Base-by-base conservation (phyloP, 768 basidiomycete genomes). In the Leucosporidium creatinivorum region DNA sequence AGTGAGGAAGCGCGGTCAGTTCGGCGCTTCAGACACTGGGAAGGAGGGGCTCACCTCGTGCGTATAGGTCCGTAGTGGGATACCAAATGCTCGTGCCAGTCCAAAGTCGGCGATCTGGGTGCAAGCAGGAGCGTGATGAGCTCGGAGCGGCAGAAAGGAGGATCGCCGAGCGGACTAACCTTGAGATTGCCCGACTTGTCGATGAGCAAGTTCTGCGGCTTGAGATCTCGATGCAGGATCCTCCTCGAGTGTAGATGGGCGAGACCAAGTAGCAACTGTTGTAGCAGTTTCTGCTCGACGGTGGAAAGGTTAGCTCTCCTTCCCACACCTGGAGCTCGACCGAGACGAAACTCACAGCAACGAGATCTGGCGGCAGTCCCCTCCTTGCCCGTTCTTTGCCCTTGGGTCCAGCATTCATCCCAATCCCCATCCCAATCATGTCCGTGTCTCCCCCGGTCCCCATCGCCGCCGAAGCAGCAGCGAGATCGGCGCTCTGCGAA, bases 1-100 rank as follows among this genome's bases (percentile, higher is more conserved):
- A 7, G n/a, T 23, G 15, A 19, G 18, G 17, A 33, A n/a, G n/a
- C n/a, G n/a, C n/a, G 9, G 51, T 48, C 44, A 30, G 60, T 61
- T 3, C 17, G 36, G 60, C 4, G 2, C 23, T 26, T 5, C n/a
- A 10, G 4, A 8, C 0, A 31, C 0, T 25, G 25, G 58, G 21
- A 23, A 15, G 48, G 44, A 33, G 23, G 51, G 30, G 69, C 82
- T 69, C 65, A 91, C 94, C 83, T 99, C 96, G 76, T 98, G 96
- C 21, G 94, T 99, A 77, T 97, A 99, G 21, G 94, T 96, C 74
- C 96, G 83, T 82, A 99, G 86, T 47, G 96, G 96, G 73, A 99
- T 96, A 66, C 96, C 96, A 77, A 98, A 99, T 23, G 93, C 93
- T 66, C 94, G 83, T 3, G 94, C 93, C 39, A 98, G 83, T 52